Evolutionary conservation across 2,329 filamentous ascomycete species (phyloP).

Genomic region (Juglanconis oblonga): DNA sequence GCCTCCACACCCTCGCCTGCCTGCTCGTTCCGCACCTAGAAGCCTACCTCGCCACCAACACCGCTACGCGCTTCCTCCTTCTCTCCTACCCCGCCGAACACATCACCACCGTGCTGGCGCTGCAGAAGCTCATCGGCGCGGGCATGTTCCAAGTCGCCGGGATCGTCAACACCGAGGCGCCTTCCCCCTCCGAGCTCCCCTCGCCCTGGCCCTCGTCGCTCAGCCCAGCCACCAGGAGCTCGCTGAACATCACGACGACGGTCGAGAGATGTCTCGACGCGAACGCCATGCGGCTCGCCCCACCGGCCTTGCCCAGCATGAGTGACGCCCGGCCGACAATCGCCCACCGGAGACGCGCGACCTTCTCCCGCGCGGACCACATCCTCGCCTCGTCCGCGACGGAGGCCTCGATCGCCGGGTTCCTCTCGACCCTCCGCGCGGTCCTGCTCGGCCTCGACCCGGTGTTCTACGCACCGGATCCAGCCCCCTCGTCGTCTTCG

Average conservation of each 20-base stretch:
- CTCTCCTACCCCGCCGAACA: conserved; percentile 58
- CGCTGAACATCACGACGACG: conserved; percentile 1
- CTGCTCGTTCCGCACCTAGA: conserved; percentile 60
- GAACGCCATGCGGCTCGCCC: background rate
- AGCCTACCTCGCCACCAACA: conserved; percentile 53
- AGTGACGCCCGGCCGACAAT: background rate
- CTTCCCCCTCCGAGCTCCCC: background rate
- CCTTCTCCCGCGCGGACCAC: conserved; percentile 53
- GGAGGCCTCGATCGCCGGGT: conserved; percentile 50
- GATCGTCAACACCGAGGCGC: conserved; percentile 45
- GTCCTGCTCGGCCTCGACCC: conserved; percentile 42
- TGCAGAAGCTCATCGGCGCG: conserved; percentile 55
- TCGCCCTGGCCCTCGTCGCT: background rate
- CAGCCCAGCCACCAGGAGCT: conserved; percentile 11
- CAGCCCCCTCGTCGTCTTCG: background rate
- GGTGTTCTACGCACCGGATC: conserved; percentile 43
- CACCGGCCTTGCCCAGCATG: background rate
- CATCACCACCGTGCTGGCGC: conserved; percentile 52
- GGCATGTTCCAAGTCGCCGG: conserved; percentile 58
- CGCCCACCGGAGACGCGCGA: conserved; percentile 27
- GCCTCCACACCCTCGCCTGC: conserved; percentile 53
- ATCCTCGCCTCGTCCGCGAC: conserved; percentile 54
- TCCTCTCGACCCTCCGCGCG: conserved; percentile 52
- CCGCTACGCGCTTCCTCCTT: conserved; percentile 53
- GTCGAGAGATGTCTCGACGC: background rate